phyloP scores from a whole-genome alignment of 108 stramenopile genomes.

The Cyclotella sp. region DNA sequence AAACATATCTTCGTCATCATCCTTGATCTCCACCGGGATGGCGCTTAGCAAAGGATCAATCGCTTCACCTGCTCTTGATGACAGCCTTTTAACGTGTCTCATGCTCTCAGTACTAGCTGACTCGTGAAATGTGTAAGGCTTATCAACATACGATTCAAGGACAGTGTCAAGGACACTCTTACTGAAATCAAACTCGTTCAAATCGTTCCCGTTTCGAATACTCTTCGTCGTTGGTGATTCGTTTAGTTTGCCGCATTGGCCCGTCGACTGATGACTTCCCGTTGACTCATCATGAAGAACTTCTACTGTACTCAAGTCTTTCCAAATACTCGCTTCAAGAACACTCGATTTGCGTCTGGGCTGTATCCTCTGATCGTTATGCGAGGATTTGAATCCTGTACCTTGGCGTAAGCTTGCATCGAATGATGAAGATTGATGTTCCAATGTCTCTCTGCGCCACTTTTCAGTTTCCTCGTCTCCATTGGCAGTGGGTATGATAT shows the following conservation, averaged over 20 bases:
- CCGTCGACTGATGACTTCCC: not conserved
- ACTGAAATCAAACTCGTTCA: not conserved
- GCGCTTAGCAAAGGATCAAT: slow-evolving; percentile 18
- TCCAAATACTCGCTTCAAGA: slow-evolving; percentile 19
- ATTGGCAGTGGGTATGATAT: not conserved
- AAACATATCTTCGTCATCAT: not conserved
- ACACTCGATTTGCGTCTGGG: not conserved
- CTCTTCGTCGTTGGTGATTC: not conserved
- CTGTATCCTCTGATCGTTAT: not conserved
- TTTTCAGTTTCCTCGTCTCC: not conserved
- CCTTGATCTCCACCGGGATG: slow-evolving; percentile 1
- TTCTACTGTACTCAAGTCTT: not conserved
- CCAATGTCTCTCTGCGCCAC: not conserved
- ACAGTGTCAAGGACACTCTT: not conserved
- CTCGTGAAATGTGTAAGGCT: not conserved
- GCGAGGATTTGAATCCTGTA: not conserved
- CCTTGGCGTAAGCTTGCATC: not conserved
- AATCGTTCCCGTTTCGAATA: not conserved
- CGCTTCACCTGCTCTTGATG: slow-evolving; percentile 10
- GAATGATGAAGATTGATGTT: not conserved
- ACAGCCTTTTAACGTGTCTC: not conserved
- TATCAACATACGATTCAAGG: not conserved
- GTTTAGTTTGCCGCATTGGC: not conserved
- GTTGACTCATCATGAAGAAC: not conserved
- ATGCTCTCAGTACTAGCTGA: not conserved